phyloP scores from a whole-genome alignment of 352 stramenopile genomes.

The Pythium insidiosum region DNA sequence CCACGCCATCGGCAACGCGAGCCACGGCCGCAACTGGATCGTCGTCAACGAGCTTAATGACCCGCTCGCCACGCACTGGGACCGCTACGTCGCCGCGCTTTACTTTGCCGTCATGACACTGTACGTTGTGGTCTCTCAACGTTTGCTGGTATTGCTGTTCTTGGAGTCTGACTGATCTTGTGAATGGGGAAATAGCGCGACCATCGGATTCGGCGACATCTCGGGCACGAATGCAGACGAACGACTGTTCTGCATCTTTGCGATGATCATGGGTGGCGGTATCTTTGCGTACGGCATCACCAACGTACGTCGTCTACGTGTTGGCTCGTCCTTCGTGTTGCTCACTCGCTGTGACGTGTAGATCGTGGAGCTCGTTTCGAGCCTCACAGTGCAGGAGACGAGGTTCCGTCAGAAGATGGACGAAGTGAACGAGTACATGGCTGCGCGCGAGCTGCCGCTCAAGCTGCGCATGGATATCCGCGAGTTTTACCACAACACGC shows the following conservation, averaged over 20 bases:
- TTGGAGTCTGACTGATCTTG: background rate
- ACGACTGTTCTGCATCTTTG: slow-evolving; percentile 58
- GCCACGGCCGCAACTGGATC: slow-evolving; percentile 29
- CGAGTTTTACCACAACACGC: slow-evolving; percentile 73
- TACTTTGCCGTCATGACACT: slow-evolving; percentile 71
- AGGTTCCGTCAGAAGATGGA: slow-evolving; percentile 65
- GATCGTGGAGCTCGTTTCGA: slow-evolving; percentile 70
- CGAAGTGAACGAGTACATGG: slow-evolving; percentile 79
- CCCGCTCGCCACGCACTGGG: slow-evolving; percentile 25
- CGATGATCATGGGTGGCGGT: slow-evolving; percentile 58
- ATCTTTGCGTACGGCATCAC: slow-evolving; percentile 80
- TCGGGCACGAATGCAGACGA: slow-evolving; percentile 36
- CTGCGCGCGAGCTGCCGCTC: slow-evolving; percentile 49
- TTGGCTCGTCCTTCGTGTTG: background rate
- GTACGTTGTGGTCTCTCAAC: slow-evolving; percentile 22
- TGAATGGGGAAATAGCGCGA: slow-evolving; percentile 21
- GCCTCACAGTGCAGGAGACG: slow-evolving; percentile 52
- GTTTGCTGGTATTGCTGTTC: too few species aligned
- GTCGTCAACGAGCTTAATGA: slow-evolving; percentile 23
- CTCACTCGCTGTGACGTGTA: slow-evolving; percentile 3
- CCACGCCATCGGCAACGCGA: slow-evolving; percentile 32
- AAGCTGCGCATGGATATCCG: slow-evolving; percentile 67
- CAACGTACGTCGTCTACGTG: slow-evolving; percentile 31
- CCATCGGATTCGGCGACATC: slow-evolving; percentile 51
- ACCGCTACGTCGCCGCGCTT: slow-evolving; percentile 56